These are phyloP conservation scores for Tricladium varicosporioides DNA, from an alignment of 2,329 filamentous ascomycete species.

Conservation along the genomic window DNA sequence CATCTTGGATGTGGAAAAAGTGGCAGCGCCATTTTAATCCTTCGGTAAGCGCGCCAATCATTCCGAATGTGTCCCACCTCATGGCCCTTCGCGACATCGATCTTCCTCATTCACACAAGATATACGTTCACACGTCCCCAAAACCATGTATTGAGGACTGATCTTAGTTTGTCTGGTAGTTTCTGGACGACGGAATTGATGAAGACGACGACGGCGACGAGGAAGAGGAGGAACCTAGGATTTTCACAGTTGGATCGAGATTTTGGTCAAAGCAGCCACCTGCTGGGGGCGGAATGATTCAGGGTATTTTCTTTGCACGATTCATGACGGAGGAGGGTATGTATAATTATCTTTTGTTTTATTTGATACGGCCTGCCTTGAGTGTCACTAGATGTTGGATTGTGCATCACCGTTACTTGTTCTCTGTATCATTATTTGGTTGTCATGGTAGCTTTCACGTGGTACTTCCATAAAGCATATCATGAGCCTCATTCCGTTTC, in stretches of 20 bases:
- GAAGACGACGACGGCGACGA: not conserved
- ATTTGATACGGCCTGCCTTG: no score
- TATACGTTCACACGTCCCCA: not conserved
- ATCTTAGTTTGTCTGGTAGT: not conserved
- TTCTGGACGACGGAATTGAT: not conserved
- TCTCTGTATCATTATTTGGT: not conserved
- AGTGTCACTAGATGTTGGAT: no score
- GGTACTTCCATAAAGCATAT: no score
- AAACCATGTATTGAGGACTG: not conserved
- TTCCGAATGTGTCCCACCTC: not conserved
- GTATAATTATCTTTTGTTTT: not conserved
- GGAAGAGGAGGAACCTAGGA: not conserved
- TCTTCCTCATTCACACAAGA: not conserved
- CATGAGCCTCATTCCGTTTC: no score
- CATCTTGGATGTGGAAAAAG: not conserved
- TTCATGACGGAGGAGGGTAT: slow-evolving; percentile 66
- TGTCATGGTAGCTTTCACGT: no score
- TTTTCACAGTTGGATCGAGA: not conserved
- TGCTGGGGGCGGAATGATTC: slow-evolving; percentile 50
- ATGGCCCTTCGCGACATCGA: not conserved
- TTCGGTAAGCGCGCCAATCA: not conserved
- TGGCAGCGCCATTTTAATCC: not conserved
- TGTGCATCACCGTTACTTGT: no score
- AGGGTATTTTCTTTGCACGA: slow-evolving; percentile 68
- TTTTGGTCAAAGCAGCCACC: not conserved